A percentile compares a stretch with the other conserved stretches of the same genome.
Evolutionary conservation across 2,329 filamentous ascomycete species (phyloP).

Genomic region (Grosmannia serpens): DNA sequence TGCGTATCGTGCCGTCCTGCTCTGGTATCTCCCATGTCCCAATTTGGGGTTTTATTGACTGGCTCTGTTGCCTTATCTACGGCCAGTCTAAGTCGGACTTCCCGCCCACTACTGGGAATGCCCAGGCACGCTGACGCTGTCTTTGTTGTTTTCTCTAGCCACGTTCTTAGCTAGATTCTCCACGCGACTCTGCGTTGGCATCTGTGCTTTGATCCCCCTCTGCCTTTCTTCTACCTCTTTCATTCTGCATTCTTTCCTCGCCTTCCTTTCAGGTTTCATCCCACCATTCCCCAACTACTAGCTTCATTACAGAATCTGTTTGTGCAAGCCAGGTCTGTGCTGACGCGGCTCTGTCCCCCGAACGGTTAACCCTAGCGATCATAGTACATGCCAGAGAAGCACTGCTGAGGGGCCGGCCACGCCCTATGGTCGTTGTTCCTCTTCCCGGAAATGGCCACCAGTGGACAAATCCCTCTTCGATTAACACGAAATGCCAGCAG

Average conservation of each 20-base stretch:
- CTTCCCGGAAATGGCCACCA: not conserved
- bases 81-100: not conserved
- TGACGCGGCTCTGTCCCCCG: not conserved
- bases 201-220: not conserved
- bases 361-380: not conserved
- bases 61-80: not conserved
- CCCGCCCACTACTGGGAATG: not conserved
- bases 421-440: not conserved
- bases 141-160: not conserved
- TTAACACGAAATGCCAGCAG: not conserved
- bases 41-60: not conserved
- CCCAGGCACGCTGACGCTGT: not conserved
- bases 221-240: not conserved
- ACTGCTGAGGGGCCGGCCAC: not conserved
- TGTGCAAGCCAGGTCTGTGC: not conserved
- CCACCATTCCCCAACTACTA: no score
- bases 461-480: not conserved
- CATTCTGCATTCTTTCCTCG: not conserved
- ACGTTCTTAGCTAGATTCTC: not conserved
- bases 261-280: not conserved
- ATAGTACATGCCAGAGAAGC: not conserved
- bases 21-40: not conserved
- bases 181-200: not conserved
- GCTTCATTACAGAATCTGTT: no score
- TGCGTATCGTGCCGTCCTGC: not conserved